Evolutionary conservation across 371 early-diverging fungal species (phyloP).

Genomic region (Zancudomyces culisetae): DNA sequence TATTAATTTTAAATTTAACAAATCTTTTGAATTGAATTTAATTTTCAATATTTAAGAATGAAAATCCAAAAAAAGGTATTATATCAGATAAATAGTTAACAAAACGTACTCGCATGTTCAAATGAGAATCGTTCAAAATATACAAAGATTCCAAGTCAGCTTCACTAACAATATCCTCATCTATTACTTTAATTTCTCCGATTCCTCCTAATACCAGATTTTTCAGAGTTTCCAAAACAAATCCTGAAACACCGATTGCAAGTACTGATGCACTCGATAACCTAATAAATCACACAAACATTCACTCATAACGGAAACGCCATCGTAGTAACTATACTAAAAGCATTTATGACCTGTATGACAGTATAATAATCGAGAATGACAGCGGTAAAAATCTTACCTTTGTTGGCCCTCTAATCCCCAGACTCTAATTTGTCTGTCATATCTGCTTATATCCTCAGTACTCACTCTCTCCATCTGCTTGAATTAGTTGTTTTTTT

Average conservation of each 20-base stretch:
- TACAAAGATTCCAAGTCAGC: slow-evolving; percentile 29
- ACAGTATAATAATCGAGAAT: background rate
- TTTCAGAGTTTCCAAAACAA: slow-evolving; percentile 54
- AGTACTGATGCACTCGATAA: slow-evolving; percentile 53
- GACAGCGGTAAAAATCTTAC: slow-evolving; percentile 19
- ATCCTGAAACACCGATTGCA: slow-evolving; percentile 6
- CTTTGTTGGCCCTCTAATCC: slow-evolving; percentile 79
- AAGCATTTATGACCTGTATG: too few species aligned
- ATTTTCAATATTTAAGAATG: background rate
- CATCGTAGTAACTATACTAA: too few species aligned
- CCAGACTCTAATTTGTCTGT: slow-evolving; percentile 91
- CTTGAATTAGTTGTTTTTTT: too few species aligned
- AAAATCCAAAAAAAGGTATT: background rate
- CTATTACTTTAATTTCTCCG: slow-evolving; percentile 50
- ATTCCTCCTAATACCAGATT: slow-evolving; percentile 81
- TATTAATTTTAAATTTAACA: too few species aligned
- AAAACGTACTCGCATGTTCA: background rate
- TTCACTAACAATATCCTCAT: slow-evolving; percentile 30
- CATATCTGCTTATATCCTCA: slow-evolving; percentile 81
- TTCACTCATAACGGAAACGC: too few species aligned
- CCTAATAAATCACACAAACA: too few species aligned
- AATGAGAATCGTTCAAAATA: background rate
- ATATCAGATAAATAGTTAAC: background rate
- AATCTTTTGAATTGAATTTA: too few species aligned
- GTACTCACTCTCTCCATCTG: slow-evolving; percentile 13